Evolutionary conservation across 1,284 basidiomycete genomes (phyloP).

Genomic region (Boletus chippewaensis): DNA sequence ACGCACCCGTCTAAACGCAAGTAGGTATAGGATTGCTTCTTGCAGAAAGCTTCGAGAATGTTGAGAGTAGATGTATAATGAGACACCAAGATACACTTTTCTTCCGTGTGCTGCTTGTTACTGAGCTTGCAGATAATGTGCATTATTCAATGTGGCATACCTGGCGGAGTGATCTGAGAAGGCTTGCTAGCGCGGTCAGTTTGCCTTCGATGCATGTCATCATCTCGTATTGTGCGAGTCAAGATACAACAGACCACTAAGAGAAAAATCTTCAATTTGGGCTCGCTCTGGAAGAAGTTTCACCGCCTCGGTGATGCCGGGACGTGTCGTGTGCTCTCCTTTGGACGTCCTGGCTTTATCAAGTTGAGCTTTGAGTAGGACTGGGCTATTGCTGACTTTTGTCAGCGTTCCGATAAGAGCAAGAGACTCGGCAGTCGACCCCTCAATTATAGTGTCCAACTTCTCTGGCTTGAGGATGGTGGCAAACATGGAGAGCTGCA

Average conservation of each 20-base stretch:
- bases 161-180: slow-evolving; percentile 62
- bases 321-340: slow-evolving; percentile 37
- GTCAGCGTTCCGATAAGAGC: slow-evolving; percentile 75
- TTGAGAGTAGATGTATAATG: slow-evolving; percentile 91
- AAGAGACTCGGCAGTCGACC: slow-evolving; percentile 73
- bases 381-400: slow-evolving; percentile 92
- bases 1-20: slow-evolving; percentile 84
- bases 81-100: slow-evolving; percentile 91
- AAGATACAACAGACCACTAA: slow-evolving; percentile 55
- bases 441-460: slow-evolving; percentile 57
- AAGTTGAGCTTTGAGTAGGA: slow-evolving; percentile 62
- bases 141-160: slow-evolving; percentile 32
- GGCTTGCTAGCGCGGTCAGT: slow-evolving; percentile 65
- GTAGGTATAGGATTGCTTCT: slow-evolving; percentile 69
- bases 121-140: slow-evolving; percentile 7
- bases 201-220: slow-evolving; percentile 56
- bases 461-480: slow-evolving; percentile 67
- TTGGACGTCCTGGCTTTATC: slow-evolving; percentile 32
- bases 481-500: slow-evolving; percentile 80
- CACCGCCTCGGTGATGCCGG: slow-evolving; percentile 58
- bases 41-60: slow-evolving; percentile 83
- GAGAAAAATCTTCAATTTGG: slow-evolving; percentile 60
- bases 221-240: background rate
- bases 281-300: slow-evolving; percentile 59
- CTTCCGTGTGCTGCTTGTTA: slow-evolving; percentile 58